Evolutionary conservation across 2,329 filamentous ascomycete species (phyloP).

Genomic region (Curvularia sp.): DNA sequence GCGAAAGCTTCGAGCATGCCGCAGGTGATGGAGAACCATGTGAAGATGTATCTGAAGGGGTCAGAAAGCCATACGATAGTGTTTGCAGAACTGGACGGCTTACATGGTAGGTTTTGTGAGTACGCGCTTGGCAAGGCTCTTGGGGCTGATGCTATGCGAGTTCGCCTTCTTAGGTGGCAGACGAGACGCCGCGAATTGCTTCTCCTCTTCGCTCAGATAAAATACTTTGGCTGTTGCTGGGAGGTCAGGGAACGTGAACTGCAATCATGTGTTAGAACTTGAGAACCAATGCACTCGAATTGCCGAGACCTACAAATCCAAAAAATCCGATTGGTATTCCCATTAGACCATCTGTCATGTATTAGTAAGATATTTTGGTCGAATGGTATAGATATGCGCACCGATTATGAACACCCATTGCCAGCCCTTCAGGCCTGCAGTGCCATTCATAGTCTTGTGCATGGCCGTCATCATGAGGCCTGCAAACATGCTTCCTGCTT

Average conservation of each 20-base stretch:
- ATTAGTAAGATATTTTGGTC: conserved; percentile 1
- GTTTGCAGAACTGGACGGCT: background rate
- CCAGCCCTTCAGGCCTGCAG: conserved; percentile 29
- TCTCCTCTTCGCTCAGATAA: conserved; percentile 28
- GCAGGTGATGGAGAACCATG: conserved; percentile 45
- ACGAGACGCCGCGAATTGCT: conserved; percentile 26
- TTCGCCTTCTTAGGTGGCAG: conserved; percentile 31
- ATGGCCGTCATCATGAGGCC: conserved; percentile 39
- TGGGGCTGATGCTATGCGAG: conserved; percentile 28
- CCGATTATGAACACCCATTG: conserved; percentile 38
- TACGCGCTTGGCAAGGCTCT: conserved; percentile 27
- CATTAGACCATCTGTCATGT: conserved; percentile 29
- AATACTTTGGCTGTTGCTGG: conserved; percentile 23
- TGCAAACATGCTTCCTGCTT: conserved; percentile 37
- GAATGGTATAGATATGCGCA: conserved; percentile 3
- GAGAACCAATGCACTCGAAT: background rate
- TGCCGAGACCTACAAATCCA: conserved; percentile 25
- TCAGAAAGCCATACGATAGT: background rate
- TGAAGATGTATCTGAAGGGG: conserved; percentile 46
- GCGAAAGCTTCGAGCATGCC: conserved; percentile 46
- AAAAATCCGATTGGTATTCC: conserved; percentile 31
- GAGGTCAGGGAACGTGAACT: conserved; percentile 34
- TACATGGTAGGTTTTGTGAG: conserved; percentile 26
- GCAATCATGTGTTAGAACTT: background rate
- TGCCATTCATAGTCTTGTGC: conserved; percentile 31